Evolutionary conservation across 176 grass and related monocot genomes (phyloP).

Genomic region (Aegilops longissima): DNA sequence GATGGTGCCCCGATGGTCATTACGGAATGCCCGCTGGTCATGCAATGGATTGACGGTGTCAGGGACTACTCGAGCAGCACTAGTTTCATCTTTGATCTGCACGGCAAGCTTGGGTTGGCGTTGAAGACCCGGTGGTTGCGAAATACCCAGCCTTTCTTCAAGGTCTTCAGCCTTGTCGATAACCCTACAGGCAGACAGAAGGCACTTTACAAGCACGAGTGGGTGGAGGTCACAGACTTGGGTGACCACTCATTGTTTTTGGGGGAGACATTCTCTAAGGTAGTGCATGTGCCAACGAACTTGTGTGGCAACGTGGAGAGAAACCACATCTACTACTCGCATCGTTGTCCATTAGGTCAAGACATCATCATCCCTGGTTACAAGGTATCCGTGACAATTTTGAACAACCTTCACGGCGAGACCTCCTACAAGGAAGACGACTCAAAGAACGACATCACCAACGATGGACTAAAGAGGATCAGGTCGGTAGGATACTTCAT

Average conservation of each 20-base stretch:
- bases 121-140: too few species aligned
- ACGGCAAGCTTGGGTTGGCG: too few species aligned
- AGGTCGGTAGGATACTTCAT: too few species aligned
- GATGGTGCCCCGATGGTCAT: background rate
- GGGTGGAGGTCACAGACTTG: background rate
- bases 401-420: too few species aligned
- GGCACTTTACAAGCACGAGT: background rate
- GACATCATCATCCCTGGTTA: too few species aligned
- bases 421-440: too few species aligned
- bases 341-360: background rate
- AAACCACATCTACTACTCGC: background rate
- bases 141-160: background rate
- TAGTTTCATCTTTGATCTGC: too few species aligned
- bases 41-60: background rate
- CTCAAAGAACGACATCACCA: too few species aligned
- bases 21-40: background rate
- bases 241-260: background rate
- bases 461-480: too few species aligned
- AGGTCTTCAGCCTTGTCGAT: background rate
- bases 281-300: background rate
- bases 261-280: too few species aligned
- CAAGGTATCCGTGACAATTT: too few species aligned
- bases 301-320: background rate
- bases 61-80: too few species aligned
- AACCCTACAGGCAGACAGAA: rapidly evolving